Evolutionary conservation across 257 asterid species (phyloP).

Genomic region (Solanum megistacrolobum): DNA sequence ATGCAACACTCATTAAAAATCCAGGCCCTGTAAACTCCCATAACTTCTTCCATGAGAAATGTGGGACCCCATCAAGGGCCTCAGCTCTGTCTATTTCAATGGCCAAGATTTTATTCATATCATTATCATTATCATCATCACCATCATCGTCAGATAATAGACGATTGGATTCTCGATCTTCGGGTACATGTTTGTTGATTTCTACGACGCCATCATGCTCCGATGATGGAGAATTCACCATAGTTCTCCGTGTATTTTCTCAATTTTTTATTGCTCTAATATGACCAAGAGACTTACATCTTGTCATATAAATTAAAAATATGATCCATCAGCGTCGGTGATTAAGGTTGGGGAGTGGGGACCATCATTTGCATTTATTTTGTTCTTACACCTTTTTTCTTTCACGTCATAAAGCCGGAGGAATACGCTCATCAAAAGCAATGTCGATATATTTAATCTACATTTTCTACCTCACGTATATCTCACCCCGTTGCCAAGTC

Average conservation of each 20-base stretch:
- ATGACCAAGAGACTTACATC: not conserved
- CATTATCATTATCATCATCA: not conserved
- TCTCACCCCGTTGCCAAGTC: no score
- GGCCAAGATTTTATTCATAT: constrained; percentile 9
- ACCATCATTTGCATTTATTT: not conserved
- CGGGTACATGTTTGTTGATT: not conserved
- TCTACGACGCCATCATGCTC: not conserved
- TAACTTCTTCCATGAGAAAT: constrained; percentile 63
- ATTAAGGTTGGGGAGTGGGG: not conserved
- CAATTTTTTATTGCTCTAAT: not conserved
- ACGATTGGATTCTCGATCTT: constrained; percentile 7
- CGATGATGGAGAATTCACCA: constrained; percentile 7
- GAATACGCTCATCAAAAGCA: no score
- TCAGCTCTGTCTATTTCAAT: constrained; percentile 32
- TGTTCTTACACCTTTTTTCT: not conserved
- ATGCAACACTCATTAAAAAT: constrained; percentile 66
- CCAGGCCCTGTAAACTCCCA: constrained; percentile 82
- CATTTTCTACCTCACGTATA: no score
- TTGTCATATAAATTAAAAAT: not conserved
- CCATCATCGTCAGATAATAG: not conserved
- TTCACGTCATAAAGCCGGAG: not conserved
- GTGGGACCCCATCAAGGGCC: constrained; percentile 27
- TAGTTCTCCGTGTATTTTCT: not conserved
- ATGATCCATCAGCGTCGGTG: not conserved
- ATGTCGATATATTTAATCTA: no score